Conservation (phyloP, 2,329 filamentous ascomycete species). For the Fusarium temperatum region DNA sequence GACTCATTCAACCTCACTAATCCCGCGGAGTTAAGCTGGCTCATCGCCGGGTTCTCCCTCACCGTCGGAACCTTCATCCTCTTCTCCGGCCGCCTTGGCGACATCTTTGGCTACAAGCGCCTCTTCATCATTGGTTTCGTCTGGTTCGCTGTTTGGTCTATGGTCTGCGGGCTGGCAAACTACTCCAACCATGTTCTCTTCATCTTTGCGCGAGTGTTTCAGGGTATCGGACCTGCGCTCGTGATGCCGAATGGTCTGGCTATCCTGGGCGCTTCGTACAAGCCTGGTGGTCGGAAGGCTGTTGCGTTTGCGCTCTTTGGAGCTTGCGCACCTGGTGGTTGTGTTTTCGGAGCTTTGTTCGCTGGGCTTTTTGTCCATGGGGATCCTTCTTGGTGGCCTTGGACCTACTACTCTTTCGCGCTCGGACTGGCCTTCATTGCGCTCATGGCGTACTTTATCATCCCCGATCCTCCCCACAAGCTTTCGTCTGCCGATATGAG, state of each 20-base stretch:
- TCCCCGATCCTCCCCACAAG: conserved; percentile 45
- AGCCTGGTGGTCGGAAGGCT: conserved; percentile 65
- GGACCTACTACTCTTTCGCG: conserved; percentile 56
- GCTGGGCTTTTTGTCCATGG: conserved; percentile 51
- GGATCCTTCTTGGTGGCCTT: conserved; percentile 56
- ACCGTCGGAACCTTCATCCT: conserved; percentile 67
- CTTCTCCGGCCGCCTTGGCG: conserved; percentile 64
- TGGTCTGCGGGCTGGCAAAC: conserved; percentile 55
- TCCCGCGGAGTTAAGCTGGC: conserved; percentile 53
- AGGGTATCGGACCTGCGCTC: conserved; percentile 70
- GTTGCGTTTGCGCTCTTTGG: conserved; percentile 66
- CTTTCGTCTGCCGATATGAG: conserved; percentile 12
- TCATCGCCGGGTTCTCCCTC: conserved; percentile 65
- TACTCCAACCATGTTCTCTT: conserved; percentile 57
- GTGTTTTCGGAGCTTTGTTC: conserved; percentile 53
- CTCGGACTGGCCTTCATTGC: conserved; percentile 48
- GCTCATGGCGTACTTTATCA: conserved; percentile 44
- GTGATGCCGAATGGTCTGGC: conserved; percentile 71
- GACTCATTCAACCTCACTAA: conserved; percentile 32
- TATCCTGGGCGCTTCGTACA: conserved; percentile 66
- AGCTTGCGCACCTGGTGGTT: conserved; percentile 57
- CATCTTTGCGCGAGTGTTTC: conserved; percentile 61
- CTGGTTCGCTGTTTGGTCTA: conserved; percentile 64
- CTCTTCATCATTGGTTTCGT: conserved; percentile 62
- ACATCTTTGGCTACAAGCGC: conserved; percentile 65